phyloP scores from a whole-genome alignment of 306 rosid genomes.

The Gillenia trifoliata region DNA sequence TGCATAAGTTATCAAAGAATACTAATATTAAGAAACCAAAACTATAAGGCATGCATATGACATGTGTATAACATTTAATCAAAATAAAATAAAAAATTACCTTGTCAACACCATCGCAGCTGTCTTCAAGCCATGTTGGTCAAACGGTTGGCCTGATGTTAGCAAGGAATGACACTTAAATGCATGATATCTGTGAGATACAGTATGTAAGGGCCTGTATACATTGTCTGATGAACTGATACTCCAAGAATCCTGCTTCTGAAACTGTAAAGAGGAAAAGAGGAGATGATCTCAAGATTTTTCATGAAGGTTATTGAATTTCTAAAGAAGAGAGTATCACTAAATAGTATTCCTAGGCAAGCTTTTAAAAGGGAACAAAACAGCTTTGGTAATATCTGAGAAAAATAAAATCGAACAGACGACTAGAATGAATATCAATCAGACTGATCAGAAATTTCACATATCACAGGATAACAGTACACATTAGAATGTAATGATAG shows the following conservation, averaged over 20 bases:
- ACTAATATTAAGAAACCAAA: neutral
- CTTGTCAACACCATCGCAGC: conserved; percentile 51
- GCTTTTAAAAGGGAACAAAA: neutral
- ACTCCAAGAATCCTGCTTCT: conserved; percentile 39
- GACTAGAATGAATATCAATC: neutral
- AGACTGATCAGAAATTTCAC: neutral
- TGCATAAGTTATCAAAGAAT: neutral
- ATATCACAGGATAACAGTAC: neutral
- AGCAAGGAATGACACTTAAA: conserved; percentile 63
- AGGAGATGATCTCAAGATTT: conserved; percentile 16
- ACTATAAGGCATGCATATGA: neutral
- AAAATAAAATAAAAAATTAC: conserved; percentile 32
- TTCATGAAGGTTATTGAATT: conserved; percentile 1
- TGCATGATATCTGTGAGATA: conserved; percentile 44
- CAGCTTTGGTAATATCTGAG: neutral
- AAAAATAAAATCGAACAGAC: neutral
- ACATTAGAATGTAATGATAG: neutral
- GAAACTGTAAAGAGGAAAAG: conserved; percentile 53
- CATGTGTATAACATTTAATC: neutral
- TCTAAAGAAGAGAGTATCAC: neutral
- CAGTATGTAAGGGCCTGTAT: conserved; percentile 35
- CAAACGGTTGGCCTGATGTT: conserved; percentile 39
- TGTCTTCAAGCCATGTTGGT: conserved; percentile 39
- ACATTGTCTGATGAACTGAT: conserved; percentile 26
- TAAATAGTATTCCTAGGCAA: neutral